Conservation (phyloP, 805 yeast genomes). For the Yarrowia osloensis region DNA sequence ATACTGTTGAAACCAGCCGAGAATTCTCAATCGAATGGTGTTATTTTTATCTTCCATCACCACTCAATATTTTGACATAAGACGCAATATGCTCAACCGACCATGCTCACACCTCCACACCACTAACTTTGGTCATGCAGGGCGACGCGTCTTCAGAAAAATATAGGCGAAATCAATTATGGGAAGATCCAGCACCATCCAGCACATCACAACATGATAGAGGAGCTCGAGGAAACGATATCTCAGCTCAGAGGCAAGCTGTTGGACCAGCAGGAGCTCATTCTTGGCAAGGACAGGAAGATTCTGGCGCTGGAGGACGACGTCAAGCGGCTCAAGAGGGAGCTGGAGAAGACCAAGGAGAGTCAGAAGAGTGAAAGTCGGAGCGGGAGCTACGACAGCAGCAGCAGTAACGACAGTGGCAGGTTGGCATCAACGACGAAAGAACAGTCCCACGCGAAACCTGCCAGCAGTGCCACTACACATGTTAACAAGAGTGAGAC, state of each 20-base stretch:
- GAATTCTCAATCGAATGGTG: no score
- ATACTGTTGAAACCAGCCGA: no score
- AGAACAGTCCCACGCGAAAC: no score
- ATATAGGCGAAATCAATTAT: background rate
- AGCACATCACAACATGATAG: background rate
- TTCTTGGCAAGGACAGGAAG: background rate
- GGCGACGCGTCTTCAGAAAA: background rate
- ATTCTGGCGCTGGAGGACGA: background rate
- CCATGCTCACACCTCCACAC: no score
- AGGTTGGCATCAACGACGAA: no score
- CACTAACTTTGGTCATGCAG: background rate
- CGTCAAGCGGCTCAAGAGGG: background rate
- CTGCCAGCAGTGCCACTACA: no score
- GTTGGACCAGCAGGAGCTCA: background rate
- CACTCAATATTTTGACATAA: no score
- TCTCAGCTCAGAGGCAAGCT: background rate
- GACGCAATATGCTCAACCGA: no score
- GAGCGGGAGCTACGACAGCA: no score
- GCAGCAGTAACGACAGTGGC: no score
- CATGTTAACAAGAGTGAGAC: background rate
- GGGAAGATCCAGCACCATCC: background rate
- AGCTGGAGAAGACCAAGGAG: background rate
- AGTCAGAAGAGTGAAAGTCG: no score
- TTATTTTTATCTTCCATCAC: no score
- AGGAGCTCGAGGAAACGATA: slow-evolving; percentile 8